Percentiles rank a stretch among this genome's conserved stretches.
These are phyloP conservation scores for Schizosaccharomyces pombe DNA, from an alignment of 805 yeast species.

Conservation along the genomic window DNA sequence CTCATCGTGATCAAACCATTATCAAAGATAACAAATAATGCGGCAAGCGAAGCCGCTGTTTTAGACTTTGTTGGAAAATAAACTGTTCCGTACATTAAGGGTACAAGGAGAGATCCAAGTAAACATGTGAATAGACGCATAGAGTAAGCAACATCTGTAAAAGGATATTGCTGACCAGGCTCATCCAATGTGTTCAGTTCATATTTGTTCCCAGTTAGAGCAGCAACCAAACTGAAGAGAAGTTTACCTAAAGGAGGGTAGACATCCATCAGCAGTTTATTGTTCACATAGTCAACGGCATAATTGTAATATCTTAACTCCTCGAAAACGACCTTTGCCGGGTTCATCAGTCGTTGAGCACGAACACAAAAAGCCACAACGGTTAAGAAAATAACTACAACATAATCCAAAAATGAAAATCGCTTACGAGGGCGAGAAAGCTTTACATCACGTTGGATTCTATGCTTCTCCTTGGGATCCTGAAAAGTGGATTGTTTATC, in stretches of 20 bases:
- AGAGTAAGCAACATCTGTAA: constrained; percentile 25
- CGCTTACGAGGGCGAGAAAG: constrained; percentile 5
- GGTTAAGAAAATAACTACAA: constrained; percentile 15
- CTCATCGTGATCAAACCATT: constrained; percentile 41
- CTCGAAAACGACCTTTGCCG: constrained; percentile 70
- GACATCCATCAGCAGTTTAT: constrained; percentile 43
- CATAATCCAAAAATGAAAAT: constrained; percentile 1
- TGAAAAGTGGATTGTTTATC: neutral
- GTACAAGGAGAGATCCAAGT: constrained; percentile 29
- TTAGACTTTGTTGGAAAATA: constrained; percentile 33
- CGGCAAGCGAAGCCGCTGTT: constrained; percentile 26
- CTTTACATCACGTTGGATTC: neutral
- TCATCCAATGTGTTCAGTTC: constrained; percentile 14
- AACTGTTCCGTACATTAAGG: constrained; percentile 31
- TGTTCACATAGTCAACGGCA: constrained; percentile 52
- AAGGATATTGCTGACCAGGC: constrained; percentile 16
- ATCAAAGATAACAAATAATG: constrained; percentile 28
- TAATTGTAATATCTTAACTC: constrained; percentile 96
- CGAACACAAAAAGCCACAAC: constrained; percentile 35
- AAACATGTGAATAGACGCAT: constrained; percentile 36
- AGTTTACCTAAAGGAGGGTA: constrained; percentile 52
- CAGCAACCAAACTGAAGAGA: constrained; percentile 31
- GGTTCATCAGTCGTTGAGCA: constrained; percentile 34
- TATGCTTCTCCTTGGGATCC: neutral
- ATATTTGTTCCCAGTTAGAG: constrained; percentile 30